phyloP scores from a whole-genome alignment of 345 rosid genomes.

The Ricinus communis region DNA sequence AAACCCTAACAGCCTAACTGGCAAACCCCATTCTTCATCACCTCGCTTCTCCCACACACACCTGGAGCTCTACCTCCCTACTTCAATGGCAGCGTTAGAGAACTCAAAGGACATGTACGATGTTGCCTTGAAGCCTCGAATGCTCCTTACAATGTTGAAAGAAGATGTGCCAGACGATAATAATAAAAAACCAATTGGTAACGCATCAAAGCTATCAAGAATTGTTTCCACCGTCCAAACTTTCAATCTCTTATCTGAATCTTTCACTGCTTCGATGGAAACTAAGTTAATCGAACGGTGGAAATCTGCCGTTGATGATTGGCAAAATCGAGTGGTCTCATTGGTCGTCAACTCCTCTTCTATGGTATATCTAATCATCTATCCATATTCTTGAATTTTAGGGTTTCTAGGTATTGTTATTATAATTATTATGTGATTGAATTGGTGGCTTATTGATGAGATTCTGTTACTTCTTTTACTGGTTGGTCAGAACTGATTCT shows the following conservation, averaged over 20 bases:
- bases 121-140: conserved; percentile 51
- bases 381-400: conserved; percentile 4
- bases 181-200: conserved; percentile 35
- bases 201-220: conserved; percentile 42
- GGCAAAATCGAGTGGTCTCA: conserved; percentile 48
- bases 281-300: conserved; percentile 41
- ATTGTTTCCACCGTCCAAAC: conserved; percentile 44
- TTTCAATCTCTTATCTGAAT: conserved; percentile 57
- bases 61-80: neutral
- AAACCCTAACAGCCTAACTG: neutral
- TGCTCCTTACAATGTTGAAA: conserved; percentile 50
- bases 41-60: no score
- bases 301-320: conserved; percentile 70
- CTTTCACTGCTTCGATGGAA: conserved; percentile 25
- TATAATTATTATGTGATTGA: no score
- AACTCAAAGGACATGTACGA: conserved; percentile 50
- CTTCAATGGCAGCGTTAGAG: conserved; percentile 44
- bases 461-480: no score
- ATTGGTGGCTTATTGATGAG: no score
- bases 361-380: conserved; percentile 50
- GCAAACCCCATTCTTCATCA: neutral
- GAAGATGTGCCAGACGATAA: conserved; percentile 59
- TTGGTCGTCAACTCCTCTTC: conserved; percentile 43
- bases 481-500: no score
- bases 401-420: no score